Percentiles rank a stretch among this genome's conserved stretches.
phyloP scores from a whole-genome alignment of 345 rosid species.

The Melastoma malabathricum region DNA sequence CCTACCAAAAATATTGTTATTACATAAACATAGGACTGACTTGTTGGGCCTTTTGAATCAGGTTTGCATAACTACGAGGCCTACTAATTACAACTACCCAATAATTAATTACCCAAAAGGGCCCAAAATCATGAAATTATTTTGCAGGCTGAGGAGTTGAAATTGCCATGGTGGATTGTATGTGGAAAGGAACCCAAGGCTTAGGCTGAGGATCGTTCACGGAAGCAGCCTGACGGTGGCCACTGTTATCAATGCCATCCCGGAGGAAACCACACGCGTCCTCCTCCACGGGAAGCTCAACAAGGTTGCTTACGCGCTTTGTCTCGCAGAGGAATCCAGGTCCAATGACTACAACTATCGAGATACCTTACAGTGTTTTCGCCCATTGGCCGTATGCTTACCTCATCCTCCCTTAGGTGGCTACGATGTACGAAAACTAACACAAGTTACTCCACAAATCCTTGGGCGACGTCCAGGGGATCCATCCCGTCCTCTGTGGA shows the following conservation, averaged over 20 bases:
- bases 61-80: too few relatives aligned
- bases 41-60: slow-evolving; percentile 4
- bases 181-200: slow-evolving; percentile 22
- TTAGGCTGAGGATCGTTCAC: slow-evolving; percentile 39
- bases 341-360: not conserved
- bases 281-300: slow-evolving; percentile 28
- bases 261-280: slow-evolving; percentile 21
- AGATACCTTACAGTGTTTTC: not conserved
- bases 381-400: not conserved
- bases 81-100: too few relatives aligned
- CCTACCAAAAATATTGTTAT: not conserved
- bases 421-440: slow-evolving; percentile 18
- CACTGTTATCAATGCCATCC: slow-evolving; percentile 26
- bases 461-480: slow-evolving; percentile 7
- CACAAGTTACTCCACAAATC: slow-evolving; percentile 24
- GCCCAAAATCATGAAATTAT: too few relatives aligned
- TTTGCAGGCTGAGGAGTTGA: slow-evolving; percentile 49
- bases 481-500: slow-evolving; percentile 22
- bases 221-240: slow-evolving; percentile 46
- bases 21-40: not conserved
- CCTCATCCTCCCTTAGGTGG: slow-evolving; percentile 25
- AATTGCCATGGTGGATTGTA: slow-evolving; percentile 33
- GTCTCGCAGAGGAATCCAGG: slow-evolving; percentile 31
- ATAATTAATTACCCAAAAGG: too few relatives aligned
- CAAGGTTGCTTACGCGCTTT: slow-evolving; percentile 27